phyloP scores from a whole-genome alignment of 2,329 filamentous ascomycete species.

The Colletotrichum graminicola region DNA sequence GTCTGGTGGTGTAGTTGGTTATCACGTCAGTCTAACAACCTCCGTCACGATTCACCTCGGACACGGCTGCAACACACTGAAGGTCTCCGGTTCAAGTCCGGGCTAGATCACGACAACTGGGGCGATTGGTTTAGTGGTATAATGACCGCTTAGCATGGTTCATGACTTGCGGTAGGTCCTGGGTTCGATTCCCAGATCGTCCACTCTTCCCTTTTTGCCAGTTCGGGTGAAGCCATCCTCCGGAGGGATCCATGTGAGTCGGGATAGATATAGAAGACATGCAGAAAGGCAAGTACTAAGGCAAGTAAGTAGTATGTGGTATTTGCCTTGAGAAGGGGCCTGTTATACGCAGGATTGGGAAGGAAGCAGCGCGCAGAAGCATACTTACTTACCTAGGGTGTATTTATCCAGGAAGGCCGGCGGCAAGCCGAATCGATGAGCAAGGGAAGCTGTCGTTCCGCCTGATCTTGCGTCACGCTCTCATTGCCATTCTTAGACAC shows the following conservation, averaged over 20 bases:
- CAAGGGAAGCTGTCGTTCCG: neutral
- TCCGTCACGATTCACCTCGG: neutral
- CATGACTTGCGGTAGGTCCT: slow-evolving; percentile 11
- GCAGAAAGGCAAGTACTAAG: neutral
- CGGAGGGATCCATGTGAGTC: neutral
- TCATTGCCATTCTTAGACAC: neutral
- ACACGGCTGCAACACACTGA: slow-evolving; percentile 23
- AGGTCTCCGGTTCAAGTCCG: slow-evolving; percentile 43
- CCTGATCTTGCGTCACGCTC: neutral
- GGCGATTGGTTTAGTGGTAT: slow-evolving; percentile 29
- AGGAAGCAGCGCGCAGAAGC: neutral
- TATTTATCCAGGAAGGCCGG: neutral
- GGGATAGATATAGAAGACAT: neutral
- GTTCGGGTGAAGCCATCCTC: neutral
- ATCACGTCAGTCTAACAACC: slow-evolving; percentile 62
- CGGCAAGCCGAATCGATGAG: neutral
- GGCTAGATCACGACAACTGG: slow-evolving; percentile 26
- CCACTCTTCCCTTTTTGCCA: neutral
- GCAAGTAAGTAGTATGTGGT: too few species aligned
- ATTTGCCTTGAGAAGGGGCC: neutral
- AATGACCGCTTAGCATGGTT: slow-evolving; percentile 24
- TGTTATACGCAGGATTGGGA: neutral
- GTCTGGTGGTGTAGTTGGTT: slow-evolving; percentile 59
- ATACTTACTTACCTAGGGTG: neutral
- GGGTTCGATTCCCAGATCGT: slow-evolving; percentile 18